phyloP scores from a whole-genome alignment of 129 eudicot genomes.

The Flaveria trinervia region DNA sequence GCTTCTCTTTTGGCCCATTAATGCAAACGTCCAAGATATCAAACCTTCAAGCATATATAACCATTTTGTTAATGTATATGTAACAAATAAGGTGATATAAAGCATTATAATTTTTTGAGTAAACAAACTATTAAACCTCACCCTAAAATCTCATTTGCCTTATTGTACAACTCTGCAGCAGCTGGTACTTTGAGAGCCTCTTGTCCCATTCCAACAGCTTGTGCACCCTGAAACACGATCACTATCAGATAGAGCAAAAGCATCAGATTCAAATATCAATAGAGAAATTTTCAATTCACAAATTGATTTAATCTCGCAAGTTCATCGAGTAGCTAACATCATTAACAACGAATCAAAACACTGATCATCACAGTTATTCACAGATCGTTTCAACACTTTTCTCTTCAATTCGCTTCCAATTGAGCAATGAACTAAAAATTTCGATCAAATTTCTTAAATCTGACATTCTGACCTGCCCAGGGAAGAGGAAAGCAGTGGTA shows the following conservation, averaged over 20 bases:
- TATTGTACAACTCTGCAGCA: conserved; percentile 78
- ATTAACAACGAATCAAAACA: neutral
- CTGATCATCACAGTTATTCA: neutral
- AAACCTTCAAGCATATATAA: conserved; percentile 53
- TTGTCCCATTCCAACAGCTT: conserved; percentile 93
- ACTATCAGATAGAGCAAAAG: neutral
- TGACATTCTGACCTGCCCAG: conserved; percentile 95
- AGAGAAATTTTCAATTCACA: neutral
- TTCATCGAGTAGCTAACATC: neutral
- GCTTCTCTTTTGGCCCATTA: conserved; percentile 93
- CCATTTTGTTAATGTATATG: neutral
- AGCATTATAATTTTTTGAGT: neutral
- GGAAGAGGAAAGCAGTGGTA: conserved; percentile 76
- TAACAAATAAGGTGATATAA: conserved; percentile 13
- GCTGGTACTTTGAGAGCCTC: conserved; percentile 94
- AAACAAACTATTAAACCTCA: conserved; percentile 32
- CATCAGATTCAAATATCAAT: neutral
- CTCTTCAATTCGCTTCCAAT: conserved; percentile 8
- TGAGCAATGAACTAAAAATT: neutral
- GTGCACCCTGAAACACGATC: conserved; percentile 77
- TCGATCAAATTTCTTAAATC: neutral
- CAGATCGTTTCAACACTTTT: neutral
- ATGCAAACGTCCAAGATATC: conserved; percentile 90
- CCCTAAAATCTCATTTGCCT: conserved; percentile 91
- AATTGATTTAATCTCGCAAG: neutral